Base-by-base conservation (phyloP, 129 eudicot genomes). In the Heracleum sosnowskyi region DNA sequence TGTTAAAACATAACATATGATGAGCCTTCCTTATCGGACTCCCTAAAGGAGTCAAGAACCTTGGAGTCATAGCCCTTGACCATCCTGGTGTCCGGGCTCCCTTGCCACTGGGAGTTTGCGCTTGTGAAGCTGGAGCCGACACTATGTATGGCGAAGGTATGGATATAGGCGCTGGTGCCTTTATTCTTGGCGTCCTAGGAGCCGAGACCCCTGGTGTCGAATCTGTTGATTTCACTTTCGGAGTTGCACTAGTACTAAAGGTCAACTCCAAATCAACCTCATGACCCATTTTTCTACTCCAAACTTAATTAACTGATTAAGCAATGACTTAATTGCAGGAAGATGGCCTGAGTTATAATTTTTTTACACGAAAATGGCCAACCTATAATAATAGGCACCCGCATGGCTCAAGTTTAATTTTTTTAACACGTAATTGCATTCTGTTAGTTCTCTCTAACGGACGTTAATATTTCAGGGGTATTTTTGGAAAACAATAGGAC, bases 1-100 rank as follows among this genome's bases (percentile, higher is more conserved):
- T 36, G 37, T 36, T 36, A 36, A 36, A 36, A 36, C 2, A 36
- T 1, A 4, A 36, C 2, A 36, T 36, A 36, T 36, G 37, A 36
- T 36, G 47, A 11, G 82, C 90, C 72, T 84, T 84, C 77, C 84
- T 87, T 33, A 84, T 69, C 17, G 90, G 90, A 78, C 86, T 87
- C 33, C 82, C 90, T 74, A 84, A 79, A 55, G 90, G 90, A 74
- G 90, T 87, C 40, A 87, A 44, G 76, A 84, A 82, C 42, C 78
- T 55, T 42, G 90, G 87, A 34, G 86, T 83, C 53, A 83, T 39
- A 66, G 81, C 83, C 18, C 89, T 79, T 4, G 87, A 86, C 81
- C 51, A 80, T 28, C 73, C 79, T 18, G 84, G 84, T 70, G 82
- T 85, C 77, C 46, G 89, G 84, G 28, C 79, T 82, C 28, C 85